Conservation (phyloP, 2,329 filamentous ascomycete genomes). For the Endothia cerciana region DNA sequence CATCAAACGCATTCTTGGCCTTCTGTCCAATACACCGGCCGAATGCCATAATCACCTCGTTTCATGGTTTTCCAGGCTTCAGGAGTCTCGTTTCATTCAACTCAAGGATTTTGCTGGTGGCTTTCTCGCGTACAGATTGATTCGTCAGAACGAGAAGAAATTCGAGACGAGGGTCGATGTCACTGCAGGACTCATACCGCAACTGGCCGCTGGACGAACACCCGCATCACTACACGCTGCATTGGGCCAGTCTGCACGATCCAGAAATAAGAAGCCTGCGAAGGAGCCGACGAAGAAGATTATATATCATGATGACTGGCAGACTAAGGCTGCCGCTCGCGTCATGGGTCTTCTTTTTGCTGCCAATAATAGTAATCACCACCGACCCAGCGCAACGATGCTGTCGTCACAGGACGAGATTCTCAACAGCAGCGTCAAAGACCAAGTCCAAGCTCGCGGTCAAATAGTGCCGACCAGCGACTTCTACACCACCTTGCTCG, state of each 20-base stretch:
- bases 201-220: constrained; percentile 67
- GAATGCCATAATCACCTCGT: constrained; percentile 78
- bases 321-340: constrained; percentile 78
- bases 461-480: constrained; percentile 78
- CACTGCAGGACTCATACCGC: constrained; percentile 72
- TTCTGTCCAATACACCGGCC: constrained; percentile 75
- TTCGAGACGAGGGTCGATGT: constrained; percentile 62
- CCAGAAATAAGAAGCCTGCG: constrained; percentile 51
- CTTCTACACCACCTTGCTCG: constrained; percentile 86
- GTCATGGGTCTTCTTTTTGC: constrained; percentile 81
- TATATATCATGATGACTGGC: constrained; percentile 84
- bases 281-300: constrained; percentile 60
- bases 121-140: constrained; percentile 81
- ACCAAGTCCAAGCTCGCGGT: constrained; percentile 54
- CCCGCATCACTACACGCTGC: constrained; percentile 78
- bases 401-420: constrained; percentile 33
- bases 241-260: constrained; percentile 58
- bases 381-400: constrained; percentile 37
- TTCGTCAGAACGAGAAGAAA: constrained; percentile 70
- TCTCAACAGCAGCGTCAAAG: constrained; percentile 41
- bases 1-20: constrained; percentile 80
- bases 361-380: constrained; percentile 63
- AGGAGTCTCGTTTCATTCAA: constrained; percentile 68
- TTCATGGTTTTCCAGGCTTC: constrained; percentile 75
- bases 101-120: constrained; percentile 77